Evolutionary conservation across 106 monocot genomes (phyloP), one percentile per base, ranked within the genome.

Genomic region (Narthecium ossifragum): DNA sequence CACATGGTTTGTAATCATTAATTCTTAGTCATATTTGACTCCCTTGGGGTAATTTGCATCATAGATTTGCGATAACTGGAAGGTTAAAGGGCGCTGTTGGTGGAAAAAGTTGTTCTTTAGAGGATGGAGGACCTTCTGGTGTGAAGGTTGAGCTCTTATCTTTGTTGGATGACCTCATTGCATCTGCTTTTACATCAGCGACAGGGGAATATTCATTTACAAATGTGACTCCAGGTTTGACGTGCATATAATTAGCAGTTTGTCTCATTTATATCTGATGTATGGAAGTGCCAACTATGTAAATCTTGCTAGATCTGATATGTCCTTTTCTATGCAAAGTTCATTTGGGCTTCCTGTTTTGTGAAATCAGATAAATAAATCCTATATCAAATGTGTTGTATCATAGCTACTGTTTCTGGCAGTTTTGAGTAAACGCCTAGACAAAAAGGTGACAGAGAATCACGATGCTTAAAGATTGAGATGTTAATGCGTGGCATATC

Each of bases 11-110:
- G n/a, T n/a, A n/a, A n/a, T n/a, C n/a, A n/a, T n/a, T n/a, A n/a
- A n/a, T n/a, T n/a, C n/a, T n/a, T n/a, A n/a, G n/a, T n/a, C n/a
- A n/a, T n/a, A n/a, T n/a, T n/a, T n/a, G n/a, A n/a, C n/a, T n/a
- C n/a, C 27, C 11, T 55, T 22, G 14, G 30, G 26, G 39, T 31
- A 55, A 47, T 32, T 26, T 56, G 22, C 43, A 50, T 67, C 27
- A 78, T 71, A 94, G 94, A 55, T 96, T 96, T 59, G 68, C 64
- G 62, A 75, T 98, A 67, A 83, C 91, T 31, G 98, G 98, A 55
- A 86, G 53, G 58, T 76, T 98, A 48, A 41, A 63, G 51, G 98
- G 98, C 67, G 79, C 98, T 65, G 64, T 87, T 76, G 98, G 98
- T 59, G 98, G 91, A 58, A 63, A 80, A 37, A 98, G 98, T 60